phyloP scores from a whole-genome alignment of 2,329 filamentous ascomycete genomes.

The Lachnellula occidentalis region DNA sequence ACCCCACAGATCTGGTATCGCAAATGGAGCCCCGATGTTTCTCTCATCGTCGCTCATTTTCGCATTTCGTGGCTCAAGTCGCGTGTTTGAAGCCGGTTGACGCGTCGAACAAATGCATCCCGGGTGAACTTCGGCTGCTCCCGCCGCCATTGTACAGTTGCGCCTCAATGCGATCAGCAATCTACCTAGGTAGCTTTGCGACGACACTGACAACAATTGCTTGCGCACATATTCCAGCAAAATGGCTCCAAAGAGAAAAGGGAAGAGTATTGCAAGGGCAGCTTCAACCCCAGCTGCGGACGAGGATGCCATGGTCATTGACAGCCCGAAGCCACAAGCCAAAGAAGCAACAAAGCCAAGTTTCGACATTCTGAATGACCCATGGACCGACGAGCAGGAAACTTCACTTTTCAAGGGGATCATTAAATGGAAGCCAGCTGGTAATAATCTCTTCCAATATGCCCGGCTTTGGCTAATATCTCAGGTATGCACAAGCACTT shows the following conservation, averaged over 20 bases:
- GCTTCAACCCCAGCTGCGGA: constrained; percentile 52
- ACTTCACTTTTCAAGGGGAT: constrained; percentile 89
- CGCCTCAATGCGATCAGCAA: background rate
- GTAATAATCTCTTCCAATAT: constrained; percentile 39
- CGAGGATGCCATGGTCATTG: constrained; percentile 9
- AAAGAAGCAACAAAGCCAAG: constrained; percentile 33
- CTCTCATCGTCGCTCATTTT: constrained; percentile 34
- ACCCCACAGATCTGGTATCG: constrained; percentile 56
- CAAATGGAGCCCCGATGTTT: constrained; percentile 50
- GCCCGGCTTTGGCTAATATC: constrained; percentile 11
- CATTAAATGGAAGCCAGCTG: constrained; percentile 94
- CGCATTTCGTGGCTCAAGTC: constrained; percentile 12
- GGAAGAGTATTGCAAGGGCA: constrained; percentile 48
- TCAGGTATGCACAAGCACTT: constrained; percentile 90
- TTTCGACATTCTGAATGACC: constrained; percentile 54
- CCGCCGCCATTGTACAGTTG: constrained; percentile 6
- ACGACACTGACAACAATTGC: background rate
- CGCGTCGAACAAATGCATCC: constrained; percentile 5
- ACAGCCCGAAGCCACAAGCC: constrained; percentile 7
- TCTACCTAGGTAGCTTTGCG: background rate
- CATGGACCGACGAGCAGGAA: constrained; percentile 95
- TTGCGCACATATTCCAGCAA: constrained; percentile 8
- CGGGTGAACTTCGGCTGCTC: constrained; percentile 4
- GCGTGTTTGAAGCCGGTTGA: constrained; percentile 10
- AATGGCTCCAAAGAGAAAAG: constrained; percentile 69